phyloP scores from a whole-genome alignment of 306 rosid genomes.

The Rosa lucieae region DNA sequence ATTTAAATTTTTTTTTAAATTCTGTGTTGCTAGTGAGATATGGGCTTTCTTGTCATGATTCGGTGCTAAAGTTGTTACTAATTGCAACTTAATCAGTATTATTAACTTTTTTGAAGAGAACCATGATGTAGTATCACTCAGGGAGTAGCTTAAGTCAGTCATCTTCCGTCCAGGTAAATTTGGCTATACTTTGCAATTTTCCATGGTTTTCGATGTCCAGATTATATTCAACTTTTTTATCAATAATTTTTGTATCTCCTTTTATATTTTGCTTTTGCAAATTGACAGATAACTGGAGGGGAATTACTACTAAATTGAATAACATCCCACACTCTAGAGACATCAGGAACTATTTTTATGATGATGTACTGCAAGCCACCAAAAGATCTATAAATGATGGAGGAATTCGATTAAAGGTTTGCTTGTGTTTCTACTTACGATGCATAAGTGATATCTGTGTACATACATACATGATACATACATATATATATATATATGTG shows the following conservation, averaged over 20 bases:
- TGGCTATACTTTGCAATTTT: no score
- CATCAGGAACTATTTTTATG: constrained; percentile 80
- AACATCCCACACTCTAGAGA: constrained; percentile 95
- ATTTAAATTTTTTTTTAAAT: background rate
- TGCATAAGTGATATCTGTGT: background rate
- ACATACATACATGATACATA: no score
- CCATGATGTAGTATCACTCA: no score
- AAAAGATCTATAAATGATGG: constrained; percentile 69
- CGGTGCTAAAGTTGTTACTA: background rate
- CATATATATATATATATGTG: no score
- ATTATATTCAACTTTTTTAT: no score
- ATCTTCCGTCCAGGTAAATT: no score
- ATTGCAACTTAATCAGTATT: background rate
- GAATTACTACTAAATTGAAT: constrained; percentile 88
- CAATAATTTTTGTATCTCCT: background rate
- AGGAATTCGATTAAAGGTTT: constrained; percentile 72
- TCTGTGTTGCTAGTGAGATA: background rate
- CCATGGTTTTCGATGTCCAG: no score
- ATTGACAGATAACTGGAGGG: constrained; percentile 86
- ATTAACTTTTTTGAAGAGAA: background rate
- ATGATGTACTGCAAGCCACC: constrained; percentile 81
- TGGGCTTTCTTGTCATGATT: background rate
- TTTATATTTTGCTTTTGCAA: constrained; percentile 44
- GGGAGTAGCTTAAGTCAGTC: no score
- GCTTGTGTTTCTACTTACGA: background rate